phyloP scores from a whole-genome alignment of 1,139 yeast genomes.

The Yamadazyma sp. region DNA sequence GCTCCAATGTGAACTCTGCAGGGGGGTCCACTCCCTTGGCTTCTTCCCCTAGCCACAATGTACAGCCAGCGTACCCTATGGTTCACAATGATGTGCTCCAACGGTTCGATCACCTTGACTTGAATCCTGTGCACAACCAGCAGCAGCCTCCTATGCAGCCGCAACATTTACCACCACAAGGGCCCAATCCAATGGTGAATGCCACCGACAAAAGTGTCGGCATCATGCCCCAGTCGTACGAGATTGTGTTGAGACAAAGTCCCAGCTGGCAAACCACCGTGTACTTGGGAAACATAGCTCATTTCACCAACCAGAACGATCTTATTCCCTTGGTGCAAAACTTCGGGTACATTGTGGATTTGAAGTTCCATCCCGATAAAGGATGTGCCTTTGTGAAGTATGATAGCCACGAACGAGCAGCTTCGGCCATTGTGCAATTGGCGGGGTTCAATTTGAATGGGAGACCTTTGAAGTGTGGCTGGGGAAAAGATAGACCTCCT shows the following conservation, averaged over 20 bases:
- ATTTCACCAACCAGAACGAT: constrained; percentile 70
- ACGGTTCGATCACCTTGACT: no score
- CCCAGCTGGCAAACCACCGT: constrained; percentile 90
- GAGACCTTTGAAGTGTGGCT: constrained; percentile 77
- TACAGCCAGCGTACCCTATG: background rate
- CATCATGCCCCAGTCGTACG: constrained; percentile 50
- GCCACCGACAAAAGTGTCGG: background rate
- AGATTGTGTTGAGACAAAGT: constrained; percentile 69
- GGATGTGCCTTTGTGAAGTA: constrained; percentile 86
- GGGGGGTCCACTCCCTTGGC: background rate
- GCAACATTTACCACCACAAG: no score
- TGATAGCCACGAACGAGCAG: constrained; percentile 86
- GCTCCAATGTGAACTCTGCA: background rate
- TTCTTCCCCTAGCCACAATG: background rate
- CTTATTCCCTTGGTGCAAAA: constrained; percentile 74
- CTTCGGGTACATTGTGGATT: constrained; percentile 80
- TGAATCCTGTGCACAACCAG: no score
- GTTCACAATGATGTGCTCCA: background rate
- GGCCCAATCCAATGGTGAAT: background rate
- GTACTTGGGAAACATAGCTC: constrained; percentile 83
- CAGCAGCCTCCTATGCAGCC: no score
- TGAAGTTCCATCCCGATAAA: constrained; percentile 77
- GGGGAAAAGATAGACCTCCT: constrained; percentile 58
- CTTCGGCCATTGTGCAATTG: constrained; percentile 80
- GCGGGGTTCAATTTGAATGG: constrained; percentile 77